These are phyloP conservation scores for Emergomyces orientalis DNA, from an alignment of 2,329 filamentous ascomycete species.

Conservation along the genomic window DNA sequence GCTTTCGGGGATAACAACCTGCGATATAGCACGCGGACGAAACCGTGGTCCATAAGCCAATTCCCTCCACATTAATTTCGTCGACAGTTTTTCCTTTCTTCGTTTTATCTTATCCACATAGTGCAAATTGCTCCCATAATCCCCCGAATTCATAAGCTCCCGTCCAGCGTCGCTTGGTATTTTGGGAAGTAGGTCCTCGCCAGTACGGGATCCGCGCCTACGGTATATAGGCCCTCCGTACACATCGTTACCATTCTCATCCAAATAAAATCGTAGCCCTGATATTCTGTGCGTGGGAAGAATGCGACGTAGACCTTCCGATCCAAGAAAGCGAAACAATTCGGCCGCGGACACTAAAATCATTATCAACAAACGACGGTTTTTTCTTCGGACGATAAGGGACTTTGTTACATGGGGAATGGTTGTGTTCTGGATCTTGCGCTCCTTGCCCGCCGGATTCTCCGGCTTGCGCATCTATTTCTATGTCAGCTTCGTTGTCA, in stretches of 20 bases:
- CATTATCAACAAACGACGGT: background rate
- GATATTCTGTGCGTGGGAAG: slow-evolving; percentile 33
- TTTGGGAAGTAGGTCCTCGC: slow-evolving; percentile 58
- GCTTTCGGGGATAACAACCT: slow-evolving; percentile 40
- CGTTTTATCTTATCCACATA: slow-evolving; percentile 43
- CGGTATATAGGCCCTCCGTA: slow-evolving; percentile 28
- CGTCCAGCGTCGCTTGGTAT: slow-evolving; percentile 70
- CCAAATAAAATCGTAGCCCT: slow-evolving; percentile 24
- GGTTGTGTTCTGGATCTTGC: background rate
- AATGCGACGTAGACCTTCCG: slow-evolving; percentile 45
- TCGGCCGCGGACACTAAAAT: slow-evolving; percentile 31
- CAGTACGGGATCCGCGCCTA: slow-evolving; percentile 38
- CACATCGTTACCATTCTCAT: slow-evolving; percentile 21
- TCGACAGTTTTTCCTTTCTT: slow-evolving; percentile 52
- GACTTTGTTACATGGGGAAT: background rate
- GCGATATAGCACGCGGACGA: slow-evolving; percentile 59
- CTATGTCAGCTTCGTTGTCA: background rate
- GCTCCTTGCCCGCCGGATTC: background rate
- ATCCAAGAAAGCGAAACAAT: slow-evolving; percentile 47
- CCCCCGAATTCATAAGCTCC: slow-evolving; percentile 71
- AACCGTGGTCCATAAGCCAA: slow-evolving; percentile 56
- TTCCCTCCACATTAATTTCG: slow-evolving; percentile 70
- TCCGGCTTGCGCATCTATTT: background rate
- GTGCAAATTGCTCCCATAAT: slow-evolving; percentile 63
- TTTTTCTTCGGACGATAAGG: background rate